Conservation (phyloP, 2,329 filamentous ascomycete species). For the Sphaerulina musiva region DNA sequence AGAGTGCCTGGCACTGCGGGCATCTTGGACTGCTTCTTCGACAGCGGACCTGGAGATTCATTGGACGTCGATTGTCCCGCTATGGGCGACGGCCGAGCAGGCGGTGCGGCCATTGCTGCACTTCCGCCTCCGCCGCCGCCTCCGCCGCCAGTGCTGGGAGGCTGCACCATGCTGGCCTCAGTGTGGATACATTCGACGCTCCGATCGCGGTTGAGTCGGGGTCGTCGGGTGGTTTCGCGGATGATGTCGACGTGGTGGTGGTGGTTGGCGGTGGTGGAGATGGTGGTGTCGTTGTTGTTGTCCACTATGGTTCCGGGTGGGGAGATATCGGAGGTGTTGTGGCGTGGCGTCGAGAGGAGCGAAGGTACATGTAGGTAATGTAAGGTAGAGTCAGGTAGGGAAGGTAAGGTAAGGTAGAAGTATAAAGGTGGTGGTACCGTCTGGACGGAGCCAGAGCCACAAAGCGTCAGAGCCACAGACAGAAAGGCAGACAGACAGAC, state of each 20-base stretch:
- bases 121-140: conserved; percentile 8
- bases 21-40: conserved; percentile 19
- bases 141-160: conserved; percentile 25
- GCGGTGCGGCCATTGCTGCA: conserved; percentile 7
- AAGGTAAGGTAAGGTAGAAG: too few relatives aligned
- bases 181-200: conserved; percentile 5
- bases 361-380: background rate
- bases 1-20: conserved; percentile 28
- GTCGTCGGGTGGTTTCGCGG: background rate
- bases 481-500: too few relatives aligned
- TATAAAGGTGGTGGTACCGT: too few relatives aligned
- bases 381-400: background rate
- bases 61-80: conserved; percentile 14
- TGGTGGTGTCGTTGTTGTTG: background rate
- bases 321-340: background rate
- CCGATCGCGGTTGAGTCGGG: background rate
- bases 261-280: too few relatives aligned
- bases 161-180: conserved; percentile 26
- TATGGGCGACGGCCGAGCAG: conserved; percentile 15
- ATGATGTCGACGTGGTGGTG: background rate
- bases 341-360: background rate
- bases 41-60: conserved; percentile 11
- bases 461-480: too few relatives aligned
- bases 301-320: too few relatives aligned
- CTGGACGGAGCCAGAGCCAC: too few relatives aligned